Evolutionary conservation across 2,329 filamentous ascomycete species (phyloP).

Genomic region (Lasiodiplodia gonubiensis): DNA sequence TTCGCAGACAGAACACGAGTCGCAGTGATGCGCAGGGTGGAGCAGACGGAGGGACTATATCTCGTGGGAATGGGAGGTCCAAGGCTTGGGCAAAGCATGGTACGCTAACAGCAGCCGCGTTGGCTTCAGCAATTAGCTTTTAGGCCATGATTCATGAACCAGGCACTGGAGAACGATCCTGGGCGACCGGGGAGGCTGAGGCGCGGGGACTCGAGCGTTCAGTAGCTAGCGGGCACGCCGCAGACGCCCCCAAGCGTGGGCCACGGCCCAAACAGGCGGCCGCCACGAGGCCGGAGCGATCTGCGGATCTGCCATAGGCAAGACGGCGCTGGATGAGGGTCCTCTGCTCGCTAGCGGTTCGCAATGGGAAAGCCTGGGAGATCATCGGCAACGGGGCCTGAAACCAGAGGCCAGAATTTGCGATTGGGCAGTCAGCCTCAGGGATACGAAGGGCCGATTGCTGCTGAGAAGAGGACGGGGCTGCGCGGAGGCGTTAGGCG

Average conservation of each 20-base stretch:
- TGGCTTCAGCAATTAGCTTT: slow-evolving; percentile 16
- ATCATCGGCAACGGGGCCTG: slow-evolving; percentile 13
- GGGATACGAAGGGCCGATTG: slow-evolving; percentile 16
- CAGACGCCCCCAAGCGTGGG: background rate
- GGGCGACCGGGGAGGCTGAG: slow-evolving; percentile 13
- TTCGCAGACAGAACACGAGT: background rate
- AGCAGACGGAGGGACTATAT: slow-evolving; percentile 17
- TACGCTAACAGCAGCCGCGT: slow-evolving; percentile 22
- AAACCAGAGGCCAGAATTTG: background rate
- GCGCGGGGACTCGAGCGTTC: slow-evolving; percentile 20
- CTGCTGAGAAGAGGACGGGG: background rate
- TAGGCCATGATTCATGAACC: slow-evolving; percentile 13
- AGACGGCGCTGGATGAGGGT: background rate
- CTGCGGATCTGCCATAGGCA: slow-evolving; percentile 13
- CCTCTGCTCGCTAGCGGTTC: background rate
- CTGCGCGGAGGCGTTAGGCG: background rate
- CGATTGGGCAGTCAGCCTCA: slow-evolving; percentile 16
- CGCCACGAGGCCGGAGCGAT: slow-evolving; percentile 23
- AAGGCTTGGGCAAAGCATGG: slow-evolving; percentile 2
- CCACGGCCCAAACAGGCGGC: slow-evolving; percentile 17
- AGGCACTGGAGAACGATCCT: slow-evolving; percentile 6
- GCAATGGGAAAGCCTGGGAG: background rate
- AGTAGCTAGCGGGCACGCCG: slow-evolving; percentile 1
- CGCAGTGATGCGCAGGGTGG: slow-evolving; percentile 15
- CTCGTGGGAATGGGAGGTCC: slow-evolving; percentile 7